These are phyloP conservation scores for Agrocybe praecox DNA, from an alignment of 768 basidiomycete genomes.

Conservation along the genomic window DNA sequence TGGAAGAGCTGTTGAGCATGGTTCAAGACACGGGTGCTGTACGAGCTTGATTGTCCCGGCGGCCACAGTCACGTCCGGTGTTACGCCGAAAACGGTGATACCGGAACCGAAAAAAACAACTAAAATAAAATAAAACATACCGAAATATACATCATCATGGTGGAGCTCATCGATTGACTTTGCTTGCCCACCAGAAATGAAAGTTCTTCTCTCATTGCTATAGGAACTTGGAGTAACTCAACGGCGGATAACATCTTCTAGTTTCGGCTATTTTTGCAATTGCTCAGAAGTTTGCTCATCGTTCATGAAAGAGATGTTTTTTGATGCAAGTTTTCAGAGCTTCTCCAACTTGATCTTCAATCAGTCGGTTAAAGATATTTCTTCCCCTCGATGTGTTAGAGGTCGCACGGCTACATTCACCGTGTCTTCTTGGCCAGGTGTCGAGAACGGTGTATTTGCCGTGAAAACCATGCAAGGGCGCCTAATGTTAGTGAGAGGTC, in stretches of 20 bases:
- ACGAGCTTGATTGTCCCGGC: neutral
- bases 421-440: too few relatives aligned
- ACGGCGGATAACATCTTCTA: conserved; percentile 1
- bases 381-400: too few relatives aligned
- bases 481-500: too few relatives aligned
- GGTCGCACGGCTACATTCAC: too few relatives aligned
- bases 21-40: neutral
- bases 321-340: too few relatives aligned
- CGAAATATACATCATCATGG: neutral
- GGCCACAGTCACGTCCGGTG: neutral
- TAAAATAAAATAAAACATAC: neutral
- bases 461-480: too few relatives aligned
- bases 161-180: conserved; percentile 6
- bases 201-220: conserved; percentile 11
- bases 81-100: conserved; percentile 1
- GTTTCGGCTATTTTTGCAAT: conserved; percentile 1
- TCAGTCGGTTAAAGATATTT: too few relatives aligned
- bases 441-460: too few relatives aligned
- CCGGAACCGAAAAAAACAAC: conserved; percentile 2
- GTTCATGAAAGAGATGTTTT: too few relatives aligned
- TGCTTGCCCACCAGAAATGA: conserved; percentile 5
- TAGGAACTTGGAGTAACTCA: conserved; percentile 15
- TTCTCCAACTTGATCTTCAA: too few relatives aligned
- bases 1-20: neutral
- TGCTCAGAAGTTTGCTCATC: neutral